A percentile compares a stretch with the other conserved stretches of the same genome.
These are phyloP conservation scores for Eucalyptus virginea DNA, from an alignment of 345 rosid genomes.

Conservation along the genomic window DNA sequence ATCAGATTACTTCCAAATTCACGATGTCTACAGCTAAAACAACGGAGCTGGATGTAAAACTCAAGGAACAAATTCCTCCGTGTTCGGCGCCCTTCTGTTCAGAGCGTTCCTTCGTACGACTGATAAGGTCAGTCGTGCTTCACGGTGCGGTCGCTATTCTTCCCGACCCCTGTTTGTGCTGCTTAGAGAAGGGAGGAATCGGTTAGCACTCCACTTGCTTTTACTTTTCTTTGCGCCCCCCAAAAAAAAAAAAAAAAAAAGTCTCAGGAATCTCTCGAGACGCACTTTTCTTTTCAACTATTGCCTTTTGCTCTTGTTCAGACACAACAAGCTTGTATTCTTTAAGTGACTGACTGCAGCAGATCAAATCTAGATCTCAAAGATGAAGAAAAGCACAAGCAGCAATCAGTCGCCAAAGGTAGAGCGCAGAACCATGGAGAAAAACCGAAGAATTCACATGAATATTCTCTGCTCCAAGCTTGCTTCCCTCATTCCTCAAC, in stretches of 20 bases:
- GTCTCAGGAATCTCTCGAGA: not conserved
- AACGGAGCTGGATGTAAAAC: not conserved
- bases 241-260: no score
- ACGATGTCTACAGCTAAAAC: not conserved
- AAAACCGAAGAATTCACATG: constrained; percentile 41
- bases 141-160: not conserved
- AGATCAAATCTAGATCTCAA: not conserved
- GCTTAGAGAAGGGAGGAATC: not conserved
- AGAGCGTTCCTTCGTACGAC: not conserved
- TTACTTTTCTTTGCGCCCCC: not conserved
- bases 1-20: not conserved
- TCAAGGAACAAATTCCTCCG: not conserved
- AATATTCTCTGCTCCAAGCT: constrained; percentile 30
- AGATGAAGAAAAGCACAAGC: not conserved
- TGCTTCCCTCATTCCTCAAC: constrained; percentile 22
- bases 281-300: not conserved
- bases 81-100: not conserved
- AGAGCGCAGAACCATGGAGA: constrained; percentile 39
- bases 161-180: not conserved
- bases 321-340: not conserved
- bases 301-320: not conserved
- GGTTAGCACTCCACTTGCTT: not conserved
- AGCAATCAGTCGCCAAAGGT: not conserved
- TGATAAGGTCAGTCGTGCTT: not conserved
- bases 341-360: not conserved